Conservation (phyloP, 1,284 basidiomycete genomes). For the Cutaneotrichosporon sp. region DNA sequence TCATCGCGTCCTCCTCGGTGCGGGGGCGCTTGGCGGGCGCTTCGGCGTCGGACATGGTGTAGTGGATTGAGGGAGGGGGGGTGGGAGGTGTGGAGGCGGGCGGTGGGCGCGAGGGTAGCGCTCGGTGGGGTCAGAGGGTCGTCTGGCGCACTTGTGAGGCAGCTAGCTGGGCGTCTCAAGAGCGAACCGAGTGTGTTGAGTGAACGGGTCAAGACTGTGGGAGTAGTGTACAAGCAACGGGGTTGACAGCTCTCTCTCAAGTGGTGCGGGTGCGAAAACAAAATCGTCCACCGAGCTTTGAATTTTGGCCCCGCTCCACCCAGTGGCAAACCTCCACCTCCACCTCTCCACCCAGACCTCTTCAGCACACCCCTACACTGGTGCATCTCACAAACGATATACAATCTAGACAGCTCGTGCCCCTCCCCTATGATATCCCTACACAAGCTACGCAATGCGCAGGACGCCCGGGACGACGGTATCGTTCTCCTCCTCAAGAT, state of each 20-base stretch:
- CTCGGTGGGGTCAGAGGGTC: too few relatives aligned
- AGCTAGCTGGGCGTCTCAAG: too few relatives aligned
- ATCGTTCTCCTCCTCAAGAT: neutral
- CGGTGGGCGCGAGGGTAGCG: neutral
- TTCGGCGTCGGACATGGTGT: slow-evolving; percentile 5
- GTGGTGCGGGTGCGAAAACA: neutral
- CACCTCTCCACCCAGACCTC: too few relatives aligned
- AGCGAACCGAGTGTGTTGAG: neutral
- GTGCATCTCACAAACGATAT: neutral
- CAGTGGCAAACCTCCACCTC: slow-evolving; percentile 1
- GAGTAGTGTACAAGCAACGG: too few relatives aligned
- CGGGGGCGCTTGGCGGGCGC: slow-evolving; percentile 2
- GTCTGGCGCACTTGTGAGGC: too few relatives aligned
- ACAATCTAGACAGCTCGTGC: neutral
- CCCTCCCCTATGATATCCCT: neutral
- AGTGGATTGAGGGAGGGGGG: neutral
- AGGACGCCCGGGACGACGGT: neutral
- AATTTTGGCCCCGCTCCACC: neutral
- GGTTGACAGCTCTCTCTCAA: too few relatives aligned
- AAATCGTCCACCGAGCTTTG: neutral
- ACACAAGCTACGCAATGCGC: slow-evolving; percentile 5
- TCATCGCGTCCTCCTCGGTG: slow-evolving; percentile 22
- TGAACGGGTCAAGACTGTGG: too few relatives aligned
- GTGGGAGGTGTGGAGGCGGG: neutral
- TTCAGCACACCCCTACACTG: neutral